These are phyloP conservation scores for Diaporthe sp. DNA, from an alignment of 2,329 filamentous ascomycete genomes.

Conservation along the genomic window DNA sequence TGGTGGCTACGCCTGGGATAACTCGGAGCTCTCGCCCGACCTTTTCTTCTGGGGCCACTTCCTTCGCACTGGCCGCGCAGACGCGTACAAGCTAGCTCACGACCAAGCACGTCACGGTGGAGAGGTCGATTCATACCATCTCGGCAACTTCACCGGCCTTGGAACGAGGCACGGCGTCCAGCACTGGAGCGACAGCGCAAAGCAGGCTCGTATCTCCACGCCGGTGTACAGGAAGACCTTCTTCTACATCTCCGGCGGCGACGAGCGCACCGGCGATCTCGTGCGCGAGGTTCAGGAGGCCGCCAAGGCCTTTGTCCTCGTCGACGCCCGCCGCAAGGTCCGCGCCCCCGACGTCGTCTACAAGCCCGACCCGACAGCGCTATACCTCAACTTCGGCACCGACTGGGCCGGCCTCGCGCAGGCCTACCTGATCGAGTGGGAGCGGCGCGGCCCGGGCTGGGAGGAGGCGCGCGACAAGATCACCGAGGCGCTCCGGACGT, in stretches of 20 bases:
- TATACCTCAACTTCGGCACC: constrained; percentile 68
- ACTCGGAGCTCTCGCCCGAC: constrained; percentile 73
- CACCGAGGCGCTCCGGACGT: constrained; percentile 61
- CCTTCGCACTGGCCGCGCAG: constrained; percentile 68
- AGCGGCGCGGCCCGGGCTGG: constrained; percentile 67
- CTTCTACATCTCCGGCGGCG: constrained; percentile 69
- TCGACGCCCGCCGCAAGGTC: constrained; percentile 72
- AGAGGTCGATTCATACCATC: constrained; percentile 74
- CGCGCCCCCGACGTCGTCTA: constrained; percentile 61
- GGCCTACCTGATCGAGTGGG: constrained; percentile 72
- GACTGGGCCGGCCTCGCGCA: constrained; percentile 71
- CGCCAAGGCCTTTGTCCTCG: constrained; percentile 64
- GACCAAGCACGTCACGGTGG: constrained; percentile 70
- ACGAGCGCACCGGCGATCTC: constrained; percentile 69
- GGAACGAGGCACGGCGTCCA: constrained; percentile 74
- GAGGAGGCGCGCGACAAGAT: constrained; percentile 66
- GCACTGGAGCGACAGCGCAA: constrained; percentile 72
- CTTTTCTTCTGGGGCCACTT: constrained; percentile 75
- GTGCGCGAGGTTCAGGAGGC: constrained; percentile 65
- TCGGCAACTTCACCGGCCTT: constrained; percentile 69
- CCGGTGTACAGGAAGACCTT: constrained; percentile 70
- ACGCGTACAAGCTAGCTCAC: constrained; percentile 72
- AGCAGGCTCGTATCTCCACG: constrained; percentile 72
- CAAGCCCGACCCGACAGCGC: constrained; percentile 57
- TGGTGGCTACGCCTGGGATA: constrained; percentile 76